Evolutionary conservation across 371 early-diverging fungal species (phyloP), one percentile per base, ranked within the genome.

Genomic region (Mortierella sp.): DNA sequence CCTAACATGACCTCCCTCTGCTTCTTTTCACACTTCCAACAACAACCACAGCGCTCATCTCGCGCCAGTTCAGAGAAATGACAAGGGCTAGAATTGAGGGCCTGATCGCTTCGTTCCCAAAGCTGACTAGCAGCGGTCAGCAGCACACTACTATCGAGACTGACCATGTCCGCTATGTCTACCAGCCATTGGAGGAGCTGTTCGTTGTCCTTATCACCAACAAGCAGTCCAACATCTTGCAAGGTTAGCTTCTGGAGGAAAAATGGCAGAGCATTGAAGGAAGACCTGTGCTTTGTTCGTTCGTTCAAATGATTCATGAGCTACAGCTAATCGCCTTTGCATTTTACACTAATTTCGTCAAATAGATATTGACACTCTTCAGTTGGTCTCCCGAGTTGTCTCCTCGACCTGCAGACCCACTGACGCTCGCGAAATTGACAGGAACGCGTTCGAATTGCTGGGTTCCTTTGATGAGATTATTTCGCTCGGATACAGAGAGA

Each of bases 71-170:
- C 89, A 93, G 97, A 55, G 98, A 98, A 84, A 97, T 98, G 96
- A 96, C 96, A 72, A 95, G 98, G 52, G 94, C 97, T n/a, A 96
- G 98, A 81, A 98, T 98, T 80, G 99, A 99, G 88, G 98, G 98
- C 24, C 91, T 99, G 65, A 90, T 99, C 72, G 96, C 97, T 19
- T 97, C 98, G 57, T 99, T 99, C 82, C 99, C 99, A 10, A 98
- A 98, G 89, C 91, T 99, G 75, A 96, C 98, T 75, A 94, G 95
- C 72, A 90, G 94, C 8, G 96, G 96, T 26, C 96, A 97, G 82
- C 98, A 99, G 90, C 99, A 98, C 82, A 99, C 99, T 24, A 98
- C 96, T 60, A 95, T 98, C 52, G 99, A 99, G 84, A 99, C 98
- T 1, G 99, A 99, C 55, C 91, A 96, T 72, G 97, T 99, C 26